These are phyloP conservation scores for Vachellia pachyceras DNA, from an alignment of 306 rosid genomes.

Conservation along the genomic window DNA sequence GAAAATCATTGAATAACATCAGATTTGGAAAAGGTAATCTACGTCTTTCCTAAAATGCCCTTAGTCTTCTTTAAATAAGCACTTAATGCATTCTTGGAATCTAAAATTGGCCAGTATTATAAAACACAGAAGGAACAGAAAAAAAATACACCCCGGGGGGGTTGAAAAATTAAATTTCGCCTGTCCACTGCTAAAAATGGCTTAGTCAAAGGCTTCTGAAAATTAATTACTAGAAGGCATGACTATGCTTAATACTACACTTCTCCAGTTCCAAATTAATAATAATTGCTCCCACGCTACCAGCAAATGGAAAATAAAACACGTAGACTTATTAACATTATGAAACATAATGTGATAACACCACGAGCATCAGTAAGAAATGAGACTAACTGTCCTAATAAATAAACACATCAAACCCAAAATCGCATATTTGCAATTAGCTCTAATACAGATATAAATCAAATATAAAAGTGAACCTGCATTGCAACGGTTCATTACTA, in stretches of 20 bases:
- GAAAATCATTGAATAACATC: neutral
- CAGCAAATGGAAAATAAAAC: neutral
- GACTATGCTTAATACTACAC: neutral
- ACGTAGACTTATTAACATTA: neutral
- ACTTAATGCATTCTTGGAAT: neutral
- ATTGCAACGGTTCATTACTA: slow-evolving; percentile 93
- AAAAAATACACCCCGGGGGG: neutral
- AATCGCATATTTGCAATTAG: neutral
- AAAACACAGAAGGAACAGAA: neutral
- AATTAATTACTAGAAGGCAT: neutral
- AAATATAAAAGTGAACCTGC: slow-evolving; percentile 60
- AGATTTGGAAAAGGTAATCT: neutral
- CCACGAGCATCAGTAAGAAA: slow-evolving; percentile 2
- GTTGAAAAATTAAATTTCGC: neutral
- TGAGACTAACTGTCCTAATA: neutral
- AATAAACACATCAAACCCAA: neutral
- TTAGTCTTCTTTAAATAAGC: neutral
- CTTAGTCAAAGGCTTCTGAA: neutral
- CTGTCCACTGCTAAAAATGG: neutral
- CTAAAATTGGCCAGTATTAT: neutral
- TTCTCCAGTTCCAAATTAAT: neutral
- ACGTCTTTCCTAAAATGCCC: neutral
- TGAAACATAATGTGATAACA: neutral
- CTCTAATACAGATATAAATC: neutral
- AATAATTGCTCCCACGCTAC: neutral